Base-by-base conservation (phyloP, 2,329 filamentous ascomycete genomes). In the Talaromyces piceae region DNA sequence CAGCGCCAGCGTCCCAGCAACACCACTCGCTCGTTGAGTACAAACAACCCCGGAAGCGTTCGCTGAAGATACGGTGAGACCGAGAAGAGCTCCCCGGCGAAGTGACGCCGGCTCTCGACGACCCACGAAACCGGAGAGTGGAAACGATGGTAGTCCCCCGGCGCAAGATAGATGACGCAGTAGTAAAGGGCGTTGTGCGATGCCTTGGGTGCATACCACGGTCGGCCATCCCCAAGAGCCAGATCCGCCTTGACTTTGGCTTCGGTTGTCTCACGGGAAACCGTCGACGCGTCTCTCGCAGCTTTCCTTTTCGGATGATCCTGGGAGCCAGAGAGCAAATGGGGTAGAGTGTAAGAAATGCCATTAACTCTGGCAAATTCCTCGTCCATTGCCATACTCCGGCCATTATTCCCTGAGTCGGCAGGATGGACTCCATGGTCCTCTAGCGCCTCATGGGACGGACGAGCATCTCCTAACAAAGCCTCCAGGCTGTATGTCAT, bases 401-500 rank as follows among this genome's bases (percentile, higher is more conserved):
- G 86, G 49, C 73, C 80, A 65, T 67, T 80, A 41, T 63, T 67
- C 45, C 70, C 65, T 26, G 27, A 23, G 18, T 56, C 50, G 45
- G 66, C 62, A 49, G 62, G 56, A 41, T 69, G 63, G 12, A 56
- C 47, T 47, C 66, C 62, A 48, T 66, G 59, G 50, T 66, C 70
- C 59, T 63, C 64, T 25, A 61, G 68, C 57, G 62, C 68, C 11
- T 68, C 63, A 25, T 69, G 61, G 8, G 64, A 62, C 51, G 52
- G 78, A 65, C 60, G 84, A 69, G 70, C 80, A 57, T 67, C 68
- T 58, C 93, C 93, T 2, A 98, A 79, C 1, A 98, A 79, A 6
- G 93, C 91, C 66, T 98, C 93, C 50, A 98, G 80, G 58, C 86
- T 95, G 71, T 98, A 98, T 1, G 93, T 98, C 78, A 98, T 93